These are phyloP conservation scores for Boechera stricta DNA, from an alignment of 345 rosid species.

Conservation along the genomic window DNA sequence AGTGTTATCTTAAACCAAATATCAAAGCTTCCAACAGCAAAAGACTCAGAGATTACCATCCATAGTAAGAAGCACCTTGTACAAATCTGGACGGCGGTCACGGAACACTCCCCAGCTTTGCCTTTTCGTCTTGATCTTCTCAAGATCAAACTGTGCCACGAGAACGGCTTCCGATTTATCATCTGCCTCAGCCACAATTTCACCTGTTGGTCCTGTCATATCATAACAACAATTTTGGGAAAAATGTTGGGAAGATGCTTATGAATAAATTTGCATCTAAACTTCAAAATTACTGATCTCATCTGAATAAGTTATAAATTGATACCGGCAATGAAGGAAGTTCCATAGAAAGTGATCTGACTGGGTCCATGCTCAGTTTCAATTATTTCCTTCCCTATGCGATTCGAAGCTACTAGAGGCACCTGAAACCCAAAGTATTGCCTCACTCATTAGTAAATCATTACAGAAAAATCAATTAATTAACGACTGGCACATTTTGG, in stretches of 20 bases:
- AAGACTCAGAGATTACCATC: constrained; percentile 60
- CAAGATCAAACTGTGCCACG: constrained; percentile 80
- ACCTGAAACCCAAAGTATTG: constrained; percentile 50
- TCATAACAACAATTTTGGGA: neutral
- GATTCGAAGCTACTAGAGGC: constrained; percentile 86
- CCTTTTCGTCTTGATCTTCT: constrained; percentile 70
- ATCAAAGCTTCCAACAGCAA: neutral
- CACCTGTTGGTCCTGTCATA: constrained; percentile 81
- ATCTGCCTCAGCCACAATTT: constrained; percentile 70
- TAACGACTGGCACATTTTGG: neutral
- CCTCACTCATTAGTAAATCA: constrained; percentile 1
- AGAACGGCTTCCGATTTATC: constrained; percentile 82
- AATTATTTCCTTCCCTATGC: constrained; percentile 77
- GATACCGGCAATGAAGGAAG: constrained; percentile 84
- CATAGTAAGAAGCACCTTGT: constrained; percentile 86
- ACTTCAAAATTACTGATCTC: neutral
- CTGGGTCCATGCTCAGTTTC: constrained; percentile 87
- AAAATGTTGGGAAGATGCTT: constrained; percentile 1
- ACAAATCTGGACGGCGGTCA: constrained; percentile 84
- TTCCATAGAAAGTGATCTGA: constrained; percentile 81
- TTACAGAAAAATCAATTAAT: neutral
- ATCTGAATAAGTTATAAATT: constrained; percentile 8
- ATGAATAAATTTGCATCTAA: neutral
- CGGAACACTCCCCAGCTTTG: constrained; percentile 92
- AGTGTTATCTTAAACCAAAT: neutral